Conservation (phyloP, 306 rosid species). For the Begonia peltatifolia region DNA sequence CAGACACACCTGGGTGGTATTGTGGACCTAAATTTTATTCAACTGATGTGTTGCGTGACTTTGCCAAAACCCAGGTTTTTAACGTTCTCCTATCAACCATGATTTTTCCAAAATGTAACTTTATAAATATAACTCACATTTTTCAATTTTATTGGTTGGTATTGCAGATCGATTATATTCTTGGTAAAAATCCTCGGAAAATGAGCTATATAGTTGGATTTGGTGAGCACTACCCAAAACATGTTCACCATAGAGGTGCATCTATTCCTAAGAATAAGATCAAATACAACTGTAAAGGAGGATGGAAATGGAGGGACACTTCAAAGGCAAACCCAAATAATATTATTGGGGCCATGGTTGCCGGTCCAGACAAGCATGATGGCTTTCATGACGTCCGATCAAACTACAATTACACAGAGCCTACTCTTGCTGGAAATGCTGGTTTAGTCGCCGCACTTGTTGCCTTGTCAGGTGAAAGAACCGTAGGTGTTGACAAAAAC, state of each 20-base stretch:
- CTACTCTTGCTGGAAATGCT: slow-evolving; percentile 93
- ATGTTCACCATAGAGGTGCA: slow-evolving; percentile 89
- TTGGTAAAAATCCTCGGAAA: slow-evolving; percentile 76
- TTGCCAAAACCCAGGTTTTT: slow-evolving; percentile 74
- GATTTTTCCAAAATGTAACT: no score
- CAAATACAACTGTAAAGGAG: slow-evolving; percentile 84
- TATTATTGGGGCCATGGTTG: slow-evolving; percentile 89
- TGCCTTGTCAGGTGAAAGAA: slow-evolving; percentile 74
- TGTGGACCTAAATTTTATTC: slow-evolving; percentile 96
- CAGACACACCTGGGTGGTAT: slow-evolving; percentile 98
- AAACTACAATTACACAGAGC: slow-evolving; percentile 92
- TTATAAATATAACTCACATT: not conserved
- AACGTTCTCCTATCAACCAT: not conserved
- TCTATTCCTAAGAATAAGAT: slow-evolving; percentile 87
- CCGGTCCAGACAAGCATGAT: slow-evolving; percentile 88
- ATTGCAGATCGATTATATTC: slow-evolving; percentile 83
- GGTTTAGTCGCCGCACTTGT: slow-evolving; percentile 88
- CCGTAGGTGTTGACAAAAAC: slow-evolving; percentile 58
- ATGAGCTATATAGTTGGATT: slow-evolving; percentile 87
- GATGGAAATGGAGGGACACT: slow-evolving; percentile 93
- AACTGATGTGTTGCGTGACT: slow-evolving; percentile 65
- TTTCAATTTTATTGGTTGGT: not conserved
- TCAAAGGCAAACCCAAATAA: slow-evolving; percentile 73
- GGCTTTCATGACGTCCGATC: slow-evolving; percentile 82
- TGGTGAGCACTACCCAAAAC: slow-evolving; percentile 80